phyloP scores from a whole-genome alignment of 2,329 filamentous ascomycete genomes.

The Arthrobotrys sphaeroides region DNA sequence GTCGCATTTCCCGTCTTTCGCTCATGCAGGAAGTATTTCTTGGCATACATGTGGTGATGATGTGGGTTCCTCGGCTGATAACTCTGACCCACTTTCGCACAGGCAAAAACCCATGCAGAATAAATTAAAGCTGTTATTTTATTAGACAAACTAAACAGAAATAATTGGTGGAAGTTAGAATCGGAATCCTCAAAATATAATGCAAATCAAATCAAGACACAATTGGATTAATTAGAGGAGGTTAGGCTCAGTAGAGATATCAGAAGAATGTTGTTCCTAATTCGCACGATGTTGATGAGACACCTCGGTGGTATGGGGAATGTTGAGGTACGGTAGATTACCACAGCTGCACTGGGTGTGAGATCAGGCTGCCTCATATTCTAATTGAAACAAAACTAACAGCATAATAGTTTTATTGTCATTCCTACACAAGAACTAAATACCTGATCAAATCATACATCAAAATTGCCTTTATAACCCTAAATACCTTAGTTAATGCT shows the following conservation, averaged over 20 bases:
- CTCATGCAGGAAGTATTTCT: too few species aligned
- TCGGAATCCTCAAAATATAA: constrained; percentile 76
- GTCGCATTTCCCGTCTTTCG: background rate
- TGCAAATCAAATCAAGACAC: constrained; percentile 72
- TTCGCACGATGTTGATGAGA: constrained; percentile 81
- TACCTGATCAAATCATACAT: constrained; percentile 86
- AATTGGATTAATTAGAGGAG: constrained; percentile 77
- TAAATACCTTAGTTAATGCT: constrained; percentile 75
- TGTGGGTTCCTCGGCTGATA: constrained; percentile 43
- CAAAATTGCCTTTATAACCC: constrained; percentile 77
- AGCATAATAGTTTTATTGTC: constrained; percentile 72
- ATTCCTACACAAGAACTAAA: constrained; percentile 87
- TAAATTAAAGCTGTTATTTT: constrained; percentile 80
- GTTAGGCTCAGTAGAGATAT: constrained; percentile 79
- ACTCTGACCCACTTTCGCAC: constrained; percentile 46
- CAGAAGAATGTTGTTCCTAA: constrained; percentile 78
- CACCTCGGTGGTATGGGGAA: constrained; percentile 88
- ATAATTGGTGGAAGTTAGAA: constrained; percentile 81
- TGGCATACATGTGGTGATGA: constrained; percentile 35
- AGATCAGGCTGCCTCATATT: background rate
- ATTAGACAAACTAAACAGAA: constrained; percentile 80
- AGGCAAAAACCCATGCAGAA: constrained; percentile 75
- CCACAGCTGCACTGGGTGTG: background rate
- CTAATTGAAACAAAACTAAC: background rate
- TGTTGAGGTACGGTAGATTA: constrained; percentile 63